A percentile compares a stretch with the other conserved stretches of the same genome.
Conservation (phyloP, 2,329 filamentous ascomycete genomes). For the Fusarium setosum region DNA sequence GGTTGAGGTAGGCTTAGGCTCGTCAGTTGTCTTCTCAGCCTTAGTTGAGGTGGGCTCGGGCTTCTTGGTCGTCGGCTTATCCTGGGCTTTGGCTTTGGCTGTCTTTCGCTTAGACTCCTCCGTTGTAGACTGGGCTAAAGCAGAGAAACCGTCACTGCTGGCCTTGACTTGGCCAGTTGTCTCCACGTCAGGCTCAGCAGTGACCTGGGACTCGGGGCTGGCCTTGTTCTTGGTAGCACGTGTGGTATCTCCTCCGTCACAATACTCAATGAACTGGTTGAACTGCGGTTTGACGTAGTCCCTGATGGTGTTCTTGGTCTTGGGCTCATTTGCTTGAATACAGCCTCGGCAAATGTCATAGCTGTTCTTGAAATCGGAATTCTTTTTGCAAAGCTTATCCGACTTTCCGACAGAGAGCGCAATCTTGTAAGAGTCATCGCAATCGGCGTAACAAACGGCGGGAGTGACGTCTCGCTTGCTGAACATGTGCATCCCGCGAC, state of each 20-base stretch:
- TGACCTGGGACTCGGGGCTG: constrained; percentile 40
- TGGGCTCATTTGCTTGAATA: constrained; percentile 44
- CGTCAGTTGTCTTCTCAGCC: background rate
- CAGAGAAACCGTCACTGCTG: constrained; percentile 35
- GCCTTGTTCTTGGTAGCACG: constrained; percentile 22
- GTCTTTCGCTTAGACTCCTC: constrained; percentile 5
- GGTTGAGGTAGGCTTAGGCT: background rate
- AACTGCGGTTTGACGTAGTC: constrained; percentile 54
- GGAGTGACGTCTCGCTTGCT: constrained; percentile 58
- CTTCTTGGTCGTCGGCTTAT: background rate
- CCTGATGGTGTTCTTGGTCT: constrained; percentile 42
- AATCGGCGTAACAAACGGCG: constrained; percentile 61
- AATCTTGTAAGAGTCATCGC: constrained; percentile 62
- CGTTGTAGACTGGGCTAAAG: constrained; percentile 20
- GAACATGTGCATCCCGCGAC: constrained; percentile 41
- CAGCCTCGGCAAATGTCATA: constrained; percentile 57
- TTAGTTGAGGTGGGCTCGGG: constrained; percentile 15
- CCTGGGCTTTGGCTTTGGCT: constrained; percentile 3
- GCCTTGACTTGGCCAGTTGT: constrained; percentile 43
- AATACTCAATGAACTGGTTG: constrained; percentile 59
- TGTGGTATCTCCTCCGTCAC: constrained; percentile 45
- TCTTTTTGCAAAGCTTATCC: constrained; percentile 54
- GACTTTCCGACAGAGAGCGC: constrained; percentile 61
- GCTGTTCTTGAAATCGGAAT: constrained; percentile 55
- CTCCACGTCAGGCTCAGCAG: constrained; percentile 30